phyloP scores from a whole-genome alignment of 805 yeast species.

The Monosporozyma servazzii region DNA sequence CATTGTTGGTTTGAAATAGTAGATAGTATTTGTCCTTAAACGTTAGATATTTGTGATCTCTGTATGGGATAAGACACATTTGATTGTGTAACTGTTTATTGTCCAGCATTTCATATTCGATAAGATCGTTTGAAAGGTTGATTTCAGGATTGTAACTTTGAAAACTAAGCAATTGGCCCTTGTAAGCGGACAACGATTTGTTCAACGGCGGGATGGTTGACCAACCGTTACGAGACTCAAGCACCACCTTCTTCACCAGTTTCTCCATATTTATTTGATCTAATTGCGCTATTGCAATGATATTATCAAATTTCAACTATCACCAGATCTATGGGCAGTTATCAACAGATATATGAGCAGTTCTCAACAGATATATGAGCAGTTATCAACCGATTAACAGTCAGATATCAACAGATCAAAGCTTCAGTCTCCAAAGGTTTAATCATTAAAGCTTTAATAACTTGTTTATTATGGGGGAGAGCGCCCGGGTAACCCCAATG shows the following conservation, averaged over 20 bases:
- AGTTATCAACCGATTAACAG: too few relatives aligned
- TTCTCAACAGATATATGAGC: too few relatives aligned
- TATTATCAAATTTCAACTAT: too few relatives aligned
- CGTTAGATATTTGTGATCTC: constrained; percentile 26
- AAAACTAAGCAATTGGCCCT: neutral
- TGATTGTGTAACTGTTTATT: neutral
- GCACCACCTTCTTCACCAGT: neutral
- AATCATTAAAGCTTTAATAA: too few relatives aligned
- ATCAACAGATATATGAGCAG: too few relatives aligned
- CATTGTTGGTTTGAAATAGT: constrained; percentile 13
- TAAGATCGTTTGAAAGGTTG: neutral
- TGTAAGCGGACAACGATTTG: neutral
- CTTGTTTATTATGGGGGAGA: too few relatives aligned
- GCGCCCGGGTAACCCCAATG: too few relatives aligned
- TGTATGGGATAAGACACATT: constrained; percentile 11
- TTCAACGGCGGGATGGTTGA: neutral
- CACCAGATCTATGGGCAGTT: too few relatives aligned
- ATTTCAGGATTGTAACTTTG: neutral
- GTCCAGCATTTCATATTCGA: neutral
- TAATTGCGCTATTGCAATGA: too few relatives aligned
- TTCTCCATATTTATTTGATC: neutral
- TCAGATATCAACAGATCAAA: too few relatives aligned
- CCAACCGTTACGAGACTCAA: neutral
- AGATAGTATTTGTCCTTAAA: constrained; percentile 23
- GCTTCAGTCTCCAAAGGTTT: too few relatives aligned